Evolutionary conservation across 164 flowering plant species (phyloP), one percentile per base, ranked within the genome.

Genomic region (Umbellularia californica): DNA sequence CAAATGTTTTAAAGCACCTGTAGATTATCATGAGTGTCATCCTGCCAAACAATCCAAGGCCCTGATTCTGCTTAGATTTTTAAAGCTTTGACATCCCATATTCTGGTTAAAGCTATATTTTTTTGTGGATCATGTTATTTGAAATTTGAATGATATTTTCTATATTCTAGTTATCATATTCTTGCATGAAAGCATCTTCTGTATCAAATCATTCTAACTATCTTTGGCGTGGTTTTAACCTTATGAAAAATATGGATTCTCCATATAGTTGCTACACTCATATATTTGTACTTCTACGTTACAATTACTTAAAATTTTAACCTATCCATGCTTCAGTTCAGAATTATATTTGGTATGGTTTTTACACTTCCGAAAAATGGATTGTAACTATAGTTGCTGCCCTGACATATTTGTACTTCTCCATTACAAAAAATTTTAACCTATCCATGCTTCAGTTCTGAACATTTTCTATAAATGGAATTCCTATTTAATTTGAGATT

Each of bases 401-500:
- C 47, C 47, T 41, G 47, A 41, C 47, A 41, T 41, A 9, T 1
- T 41, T 41, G 47, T 41, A 41, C 10, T 0, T 41, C 47, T 41
- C 47, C 47, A 41, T 6, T 41, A 41, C 11, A 41, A 41, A 41
- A 9, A 7, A 0, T 41, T 41, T 41, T 41, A 41, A 41, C 47
- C 47, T 41, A 55, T 15, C 51, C 28, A 28, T 64, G 19, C 52
- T 41, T 69, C 24, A 12, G n/a, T 69, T 1, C 27, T n/a, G 14
- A 69, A 69, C 60, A 55, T 55, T 55, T 25, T 23, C 51, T 25
- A 24, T 65, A 13, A 58, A 22, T 50, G 9, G 24, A 65, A 72
- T 52, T 74, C 76, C 19, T 70, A 25, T 41, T n/a, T 78, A 17
- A 58, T 5, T 9, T 7, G 52, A 28, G 47, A 25, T 23, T 35